phyloP scores from a whole-genome alignment of 2,329 filamentous ascomycete genomes.

The Cordyceps javanica region DNA sequence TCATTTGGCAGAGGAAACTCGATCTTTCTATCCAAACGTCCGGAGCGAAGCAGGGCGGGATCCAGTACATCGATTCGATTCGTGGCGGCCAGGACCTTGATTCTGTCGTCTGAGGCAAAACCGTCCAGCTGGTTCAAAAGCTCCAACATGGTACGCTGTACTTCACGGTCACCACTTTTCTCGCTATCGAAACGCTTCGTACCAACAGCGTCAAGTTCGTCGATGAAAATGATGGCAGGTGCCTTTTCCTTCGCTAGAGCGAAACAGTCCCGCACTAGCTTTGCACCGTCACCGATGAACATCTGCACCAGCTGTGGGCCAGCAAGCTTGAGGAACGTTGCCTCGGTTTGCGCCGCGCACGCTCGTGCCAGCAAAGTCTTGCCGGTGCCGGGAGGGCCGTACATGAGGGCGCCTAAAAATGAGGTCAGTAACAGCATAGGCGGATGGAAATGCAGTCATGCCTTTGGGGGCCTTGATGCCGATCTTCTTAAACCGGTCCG shows the following conservation, averaged over 20 bases:
- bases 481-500: slow-evolving; percentile 98
- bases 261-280: slow-evolving; percentile 95
- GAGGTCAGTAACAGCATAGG: slow-evolving; percentile 61
- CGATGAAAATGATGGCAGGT: slow-evolving; percentile 98
- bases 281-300: slow-evolving; percentile 98
- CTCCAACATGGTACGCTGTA: slow-evolving; percentile 98
- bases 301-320: slow-evolving; percentile 97
- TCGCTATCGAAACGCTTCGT: slow-evolving; percentile 99
- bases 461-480: slow-evolving; percentile 99
- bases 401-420: slow-evolving; percentile 83
- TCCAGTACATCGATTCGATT: slow-evolving; percentile 94
- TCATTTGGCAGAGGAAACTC: slow-evolving; percentile 98
- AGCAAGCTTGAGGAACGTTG: slow-evolving; percentile 96
- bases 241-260: slow-evolving; percentile 98
- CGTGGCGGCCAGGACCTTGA: slow-evolving; percentile 92
- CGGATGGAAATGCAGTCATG: slow-evolving; percentile 57
- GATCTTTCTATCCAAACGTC: slow-evolving; percentile 92
- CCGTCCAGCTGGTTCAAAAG: slow-evolving; percentile 97
- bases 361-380: slow-evolving; percentile 91
- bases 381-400: slow-evolving; percentile 84
- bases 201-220: slow-evolving; percentile 95
- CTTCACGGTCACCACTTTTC: slow-evolving; percentile 95
- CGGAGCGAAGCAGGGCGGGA: slow-evolving; percentile 82
- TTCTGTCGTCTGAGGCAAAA: slow-evolving; percentile 92
- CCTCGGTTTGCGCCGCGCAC: slow-evolving; percentile 95